Conservation (phyloP, 176 grass and related monocot genomes). For the Neostapfia colusana region DNA sequence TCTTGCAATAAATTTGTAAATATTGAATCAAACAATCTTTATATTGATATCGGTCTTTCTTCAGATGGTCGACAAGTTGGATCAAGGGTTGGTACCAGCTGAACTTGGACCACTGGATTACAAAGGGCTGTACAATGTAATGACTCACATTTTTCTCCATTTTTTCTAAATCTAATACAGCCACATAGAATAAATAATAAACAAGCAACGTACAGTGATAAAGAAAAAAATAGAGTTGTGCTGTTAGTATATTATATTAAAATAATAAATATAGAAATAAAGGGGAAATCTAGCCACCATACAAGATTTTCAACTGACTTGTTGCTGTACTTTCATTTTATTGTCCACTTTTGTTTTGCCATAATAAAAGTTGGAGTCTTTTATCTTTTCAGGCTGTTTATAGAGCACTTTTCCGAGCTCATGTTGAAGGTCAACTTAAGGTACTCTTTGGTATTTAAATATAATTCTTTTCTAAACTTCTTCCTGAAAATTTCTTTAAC, state of each 20-base stretch:
- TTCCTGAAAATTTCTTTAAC: constrained; percentile 45
- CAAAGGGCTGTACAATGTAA: constrained; percentile 85
- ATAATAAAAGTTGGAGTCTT: constrained; percentile 31
- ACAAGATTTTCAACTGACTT: background rate
- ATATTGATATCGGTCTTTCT: constrained; percentile 40
- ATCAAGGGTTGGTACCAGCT: constrained; percentile 73
- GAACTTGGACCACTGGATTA: constrained; percentile 95
- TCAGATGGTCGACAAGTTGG: constrained; percentile 96
- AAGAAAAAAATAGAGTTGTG: background rate
- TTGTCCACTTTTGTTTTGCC: constrained; percentile 26
- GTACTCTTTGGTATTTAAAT: constrained; percentile 47
- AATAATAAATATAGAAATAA: constrained; percentile 12
- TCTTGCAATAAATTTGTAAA: constrained; percentile 10
- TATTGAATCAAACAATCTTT: constrained; percentile 29
- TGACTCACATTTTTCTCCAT: constrained; percentile 22
- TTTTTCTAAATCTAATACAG: background rate
- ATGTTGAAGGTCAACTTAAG: constrained; percentile 99
- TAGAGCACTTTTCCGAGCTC: constrained; percentile 91
- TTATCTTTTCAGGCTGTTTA: constrained; percentile 68
- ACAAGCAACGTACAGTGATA: constrained; percentile 9
- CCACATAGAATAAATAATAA: background rate
- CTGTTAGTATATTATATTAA: constrained; percentile 6
- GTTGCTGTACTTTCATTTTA: background rate
- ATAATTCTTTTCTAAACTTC: constrained; percentile 19
- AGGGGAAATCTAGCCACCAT: background rate